Conservation (phyloP, 73 alveolate genomes). For the Diophrys sp. region DNA sequence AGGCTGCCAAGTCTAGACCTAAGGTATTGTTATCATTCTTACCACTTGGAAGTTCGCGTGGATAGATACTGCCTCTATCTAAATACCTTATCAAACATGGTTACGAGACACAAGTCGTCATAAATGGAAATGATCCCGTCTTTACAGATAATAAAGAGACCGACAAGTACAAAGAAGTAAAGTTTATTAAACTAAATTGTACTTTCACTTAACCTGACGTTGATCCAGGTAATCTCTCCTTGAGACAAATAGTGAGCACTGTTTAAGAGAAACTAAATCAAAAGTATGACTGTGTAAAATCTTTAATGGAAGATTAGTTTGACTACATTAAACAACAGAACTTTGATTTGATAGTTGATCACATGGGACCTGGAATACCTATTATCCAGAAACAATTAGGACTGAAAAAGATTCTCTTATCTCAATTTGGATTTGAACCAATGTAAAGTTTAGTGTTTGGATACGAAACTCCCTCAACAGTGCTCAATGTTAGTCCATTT, state of each 20-base stretch:
- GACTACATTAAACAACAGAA: too few relatives aligned
- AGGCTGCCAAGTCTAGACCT: neutral
- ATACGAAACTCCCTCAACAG: neutral
- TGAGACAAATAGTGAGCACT: too few relatives aligned
- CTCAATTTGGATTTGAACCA: neutral
- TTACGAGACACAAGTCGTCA: neutral
- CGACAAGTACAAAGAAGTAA: neutral
- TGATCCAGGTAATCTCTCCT: too few relatives aligned
- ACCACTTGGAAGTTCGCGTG: neutral
- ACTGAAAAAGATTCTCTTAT: neutral
- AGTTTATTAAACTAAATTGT: neutral
- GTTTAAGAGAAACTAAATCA: too few relatives aligned
- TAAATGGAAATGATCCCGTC: neutral
- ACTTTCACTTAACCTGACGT: too few relatives aligned
- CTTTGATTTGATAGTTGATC: neutral
- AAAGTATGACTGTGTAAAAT: too few relatives aligned
- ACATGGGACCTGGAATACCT: neutral
- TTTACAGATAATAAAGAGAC: neutral
- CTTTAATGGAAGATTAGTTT: too few relatives aligned
- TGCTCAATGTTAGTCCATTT: neutral
- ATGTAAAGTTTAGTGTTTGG: neutral
- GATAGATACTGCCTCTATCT: neutral
- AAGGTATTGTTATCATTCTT: too few relatives aligned
- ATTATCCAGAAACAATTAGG: neutral
- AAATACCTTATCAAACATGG: neutral